phyloP scores from a whole-genome alignment of 1,284 basidiomycete genomes.

The Anthracocystis panici-leucophaei region DNA sequence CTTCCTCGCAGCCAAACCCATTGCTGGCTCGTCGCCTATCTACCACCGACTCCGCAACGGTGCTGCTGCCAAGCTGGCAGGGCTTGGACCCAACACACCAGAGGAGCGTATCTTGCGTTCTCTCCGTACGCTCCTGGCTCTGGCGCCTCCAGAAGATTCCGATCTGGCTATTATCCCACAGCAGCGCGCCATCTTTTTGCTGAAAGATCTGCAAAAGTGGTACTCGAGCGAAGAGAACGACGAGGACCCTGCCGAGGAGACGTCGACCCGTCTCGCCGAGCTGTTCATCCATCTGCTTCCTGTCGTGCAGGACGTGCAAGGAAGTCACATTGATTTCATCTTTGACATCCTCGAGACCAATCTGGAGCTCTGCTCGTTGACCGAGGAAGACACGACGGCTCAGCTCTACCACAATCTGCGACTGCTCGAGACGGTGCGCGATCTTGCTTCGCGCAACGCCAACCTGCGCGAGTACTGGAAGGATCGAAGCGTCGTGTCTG shows the following conservation, averaged over 20 bases:
- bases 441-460: constrained; percentile 81
- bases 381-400: constrained; percentile 76
- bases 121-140: constrained; percentile 79
- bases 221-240: constrained; percentile 76
- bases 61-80: constrained; percentile 82
- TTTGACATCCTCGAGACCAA: constrained; percentile 90
- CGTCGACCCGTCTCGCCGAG: constrained; percentile 81
- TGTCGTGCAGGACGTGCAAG: constrained; percentile 86
- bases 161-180: constrained; percentile 84
- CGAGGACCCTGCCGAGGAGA: constrained; percentile 76
- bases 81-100: constrained; percentile 77
- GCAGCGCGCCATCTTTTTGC: constrained; percentile 86
- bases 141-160: constrained; percentile 82
- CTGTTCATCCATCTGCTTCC: constrained; percentile 84
- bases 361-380: constrained; percentile 79
- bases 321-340: constrained; percentile 90
- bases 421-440: constrained; percentile 79
- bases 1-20: constrained; percentile 39
- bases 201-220: constrained; percentile 88
- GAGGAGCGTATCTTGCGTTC: constrained; percentile 78
- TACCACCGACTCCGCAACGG: constrained; percentile 90
- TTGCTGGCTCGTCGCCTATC: constrained; percentile 70
- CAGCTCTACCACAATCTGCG: constrained; percentile 78
- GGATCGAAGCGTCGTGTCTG: constrained; percentile 74
- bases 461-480: constrained; percentile 78